These are phyloP conservation scores for Torulaspora quercuum DNA, from an alignment of 805 yeast genomes.

Conservation along the genomic window DNA sequence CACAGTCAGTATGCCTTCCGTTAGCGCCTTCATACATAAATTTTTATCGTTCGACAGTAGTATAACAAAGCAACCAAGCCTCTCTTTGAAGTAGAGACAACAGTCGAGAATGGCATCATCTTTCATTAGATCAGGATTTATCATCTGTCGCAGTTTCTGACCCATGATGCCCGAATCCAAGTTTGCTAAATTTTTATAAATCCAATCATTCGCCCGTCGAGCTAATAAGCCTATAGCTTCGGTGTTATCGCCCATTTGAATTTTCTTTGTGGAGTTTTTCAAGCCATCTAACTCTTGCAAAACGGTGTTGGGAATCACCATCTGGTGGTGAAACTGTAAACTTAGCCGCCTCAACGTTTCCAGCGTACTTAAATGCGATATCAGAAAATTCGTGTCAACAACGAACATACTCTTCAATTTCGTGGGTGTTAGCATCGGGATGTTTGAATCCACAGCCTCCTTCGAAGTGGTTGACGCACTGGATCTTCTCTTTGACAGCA, in stretches of 20 bases:
- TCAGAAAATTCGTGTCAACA: slow-evolving; percentile 78
- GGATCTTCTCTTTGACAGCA: slow-evolving; percentile 33
- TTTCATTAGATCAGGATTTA: slow-evolving; percentile 46
- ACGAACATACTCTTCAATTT: slow-evolving; percentile 45
- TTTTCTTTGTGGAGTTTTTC: slow-evolving; percentile 44
- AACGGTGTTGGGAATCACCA: slow-evolving; percentile 70
- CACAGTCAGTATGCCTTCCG: slow-evolving; percentile 64
- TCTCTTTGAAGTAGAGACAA: slow-evolving; percentile 57
- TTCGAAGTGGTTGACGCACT: slow-evolving; percentile 3
- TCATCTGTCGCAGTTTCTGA: slow-evolving; percentile 55
- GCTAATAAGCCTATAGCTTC: slow-evolving; percentile 52
- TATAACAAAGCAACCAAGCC: slow-evolving; percentile 46
- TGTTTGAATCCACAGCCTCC: slow-evolving; percentile 14
- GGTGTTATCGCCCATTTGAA: slow-evolving; percentile 8
- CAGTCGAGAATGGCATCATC: slow-evolving; percentile 89
- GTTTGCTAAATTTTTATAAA: slow-evolving; percentile 56
- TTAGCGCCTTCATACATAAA: slow-evolving; percentile 70
- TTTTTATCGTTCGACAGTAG: slow-evolving; percentile 80
- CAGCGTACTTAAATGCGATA: slow-evolving; percentile 61
- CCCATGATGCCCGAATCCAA: slow-evolving; percentile 52
- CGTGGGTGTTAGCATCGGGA: slow-evolving; percentile 14
- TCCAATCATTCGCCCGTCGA: slow-evolving; percentile 76
- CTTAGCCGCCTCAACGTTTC: slow-evolving; percentile 48
- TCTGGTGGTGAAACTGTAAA: slow-evolving; percentile 41
- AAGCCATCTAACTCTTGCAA: slow-evolving; percentile 80